Conservation (phyloP, 257 asterid genomes). For the Solanum pimpinellifolium region DNA sequence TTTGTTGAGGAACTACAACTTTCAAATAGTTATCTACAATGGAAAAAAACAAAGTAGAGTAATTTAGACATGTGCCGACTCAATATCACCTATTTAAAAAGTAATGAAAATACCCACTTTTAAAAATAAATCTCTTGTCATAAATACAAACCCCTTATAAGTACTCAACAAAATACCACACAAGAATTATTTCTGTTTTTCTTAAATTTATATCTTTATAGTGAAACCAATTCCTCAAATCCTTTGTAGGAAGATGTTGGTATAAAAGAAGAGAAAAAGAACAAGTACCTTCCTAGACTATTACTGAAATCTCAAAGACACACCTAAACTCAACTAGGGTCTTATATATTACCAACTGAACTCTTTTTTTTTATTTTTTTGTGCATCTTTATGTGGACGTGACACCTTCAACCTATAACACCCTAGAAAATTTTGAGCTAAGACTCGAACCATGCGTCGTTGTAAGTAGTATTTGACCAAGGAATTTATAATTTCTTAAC, state of each 20-base stretch:
- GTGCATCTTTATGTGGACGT: too few species aligned
- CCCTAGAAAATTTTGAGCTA: too few species aligned
- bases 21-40: neutral
- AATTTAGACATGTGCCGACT: neutral
- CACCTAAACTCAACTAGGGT: too few species aligned
- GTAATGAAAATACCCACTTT: neutral
- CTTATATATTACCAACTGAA: too few species aligned
- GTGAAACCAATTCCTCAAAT: neutral
- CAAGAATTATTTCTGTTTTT: neutral
- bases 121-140: neutral
- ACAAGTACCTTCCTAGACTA: too few species aligned
- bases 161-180: neutral
- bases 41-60: neutral
- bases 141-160: neutral
- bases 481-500: too few species aligned
- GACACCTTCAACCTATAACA: too few species aligned
- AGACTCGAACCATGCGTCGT: too few species aligned
- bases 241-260: neutral
- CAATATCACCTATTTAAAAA: neutral
- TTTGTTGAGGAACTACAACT: neutral
- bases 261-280: neutral
- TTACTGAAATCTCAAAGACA: too few species aligned
- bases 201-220: neutral
- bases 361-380: too few species aligned
- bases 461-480: too few species aligned